phyloP scores from a whole-genome alignment of 306 rosid species.

The Clitoria ternatea region DNA sequence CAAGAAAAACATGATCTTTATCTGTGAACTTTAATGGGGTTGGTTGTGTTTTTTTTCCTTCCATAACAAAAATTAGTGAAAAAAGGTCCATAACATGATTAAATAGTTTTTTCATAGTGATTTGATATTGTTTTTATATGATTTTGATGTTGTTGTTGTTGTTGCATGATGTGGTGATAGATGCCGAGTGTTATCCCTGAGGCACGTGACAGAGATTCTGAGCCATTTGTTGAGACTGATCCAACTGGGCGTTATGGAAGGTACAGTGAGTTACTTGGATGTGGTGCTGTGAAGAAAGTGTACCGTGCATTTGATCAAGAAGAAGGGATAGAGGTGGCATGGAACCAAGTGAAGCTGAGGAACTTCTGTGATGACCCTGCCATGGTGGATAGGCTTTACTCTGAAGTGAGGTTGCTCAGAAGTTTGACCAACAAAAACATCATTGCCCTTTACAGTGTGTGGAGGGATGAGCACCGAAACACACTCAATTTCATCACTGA shows the following conservation, averaged over 20 bases:
- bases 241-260: slow-evolving; percentile 74
- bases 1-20: too few relatives aligned
- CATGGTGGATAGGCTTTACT: slow-evolving; percentile 71
- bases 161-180: slow-evolving; percentile 24
- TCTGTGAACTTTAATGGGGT: neutral
- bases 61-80: neutral
- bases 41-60: neutral
- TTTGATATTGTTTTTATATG: slow-evolving; percentile 11
- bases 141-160: neutral
- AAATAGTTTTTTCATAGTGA: neutral
- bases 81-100: neutral
- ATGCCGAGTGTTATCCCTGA: slow-evolving; percentile 52
- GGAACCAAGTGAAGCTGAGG: slow-evolving; percentile 88
- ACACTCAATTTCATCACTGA: slow-evolving; percentile 82
- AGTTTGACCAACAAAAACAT: slow-evolving; percentile 59
- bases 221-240: slow-evolving; percentile 63
- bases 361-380: slow-evolving; percentile 59
- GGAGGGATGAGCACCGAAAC: slow-evolving; percentile 48
- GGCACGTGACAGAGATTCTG: slow-evolving; percentile 48
- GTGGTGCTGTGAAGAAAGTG: slow-evolving; percentile 85
- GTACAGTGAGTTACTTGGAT: slow-evolving; percentile 63
- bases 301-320: slow-evolving; percentile 91
- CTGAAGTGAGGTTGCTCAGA: slow-evolving; percentile 69
- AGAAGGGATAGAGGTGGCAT: slow-evolving; percentile 89
- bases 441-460: slow-evolving; percentile 59